Evolutionary conservation across 2,329 filamentous ascomycete genomes (phyloP), one percentile per base, ranked within the genome.

Genomic region (Aspergillus awamori): DNA sequence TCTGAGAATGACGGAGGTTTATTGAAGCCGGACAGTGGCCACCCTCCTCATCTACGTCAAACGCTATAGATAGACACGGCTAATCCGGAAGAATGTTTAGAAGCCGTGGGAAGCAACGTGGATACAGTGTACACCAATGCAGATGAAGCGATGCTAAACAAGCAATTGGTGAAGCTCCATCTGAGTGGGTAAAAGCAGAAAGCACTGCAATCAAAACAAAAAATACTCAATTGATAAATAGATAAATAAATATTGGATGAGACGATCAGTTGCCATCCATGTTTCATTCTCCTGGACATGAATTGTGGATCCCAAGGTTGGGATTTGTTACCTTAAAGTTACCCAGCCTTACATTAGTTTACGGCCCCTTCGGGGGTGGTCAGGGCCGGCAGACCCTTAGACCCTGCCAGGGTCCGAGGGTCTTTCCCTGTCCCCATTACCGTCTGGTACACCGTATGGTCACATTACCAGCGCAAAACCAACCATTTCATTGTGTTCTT

Each of bases 381-480:
- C 26, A 17, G 13, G 41, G 24, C 45, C 22, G 45, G 20, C 22
- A 26, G 47, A 51, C 47, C 47, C 47, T 51, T 28, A 51, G 26
- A 51, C 47, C 47, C 47, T 51, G 47, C 3, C 47, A 51, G 47
- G 47, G 47, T 51, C 47, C 26, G n/a, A 45, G 47, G 47, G 47
- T 51, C 24, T n/a, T 22, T 8, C 6, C 22, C n/a, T 2, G 5
- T 20, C 15, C 13, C 24, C 26, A 30, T 30, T 51, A 51, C 47
- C 8, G 13, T 20, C 4, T 51, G 7, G n/a, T 51, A 51, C 47
- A 28, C 3, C 8, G 47, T 51, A 51, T 17, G 26, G 47, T 17
- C 24, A 51, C 1, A 49, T 26, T 26, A 49, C 45, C 22, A 24
- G n/a, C 47, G 8, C 24, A 28, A 28, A 36, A 5, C 33, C 33